These are phyloP conservation scores for Suaeda aralocaspica DNA, from an alignment of 148 eudicot genomes.

Conservation along the genomic window DNA sequence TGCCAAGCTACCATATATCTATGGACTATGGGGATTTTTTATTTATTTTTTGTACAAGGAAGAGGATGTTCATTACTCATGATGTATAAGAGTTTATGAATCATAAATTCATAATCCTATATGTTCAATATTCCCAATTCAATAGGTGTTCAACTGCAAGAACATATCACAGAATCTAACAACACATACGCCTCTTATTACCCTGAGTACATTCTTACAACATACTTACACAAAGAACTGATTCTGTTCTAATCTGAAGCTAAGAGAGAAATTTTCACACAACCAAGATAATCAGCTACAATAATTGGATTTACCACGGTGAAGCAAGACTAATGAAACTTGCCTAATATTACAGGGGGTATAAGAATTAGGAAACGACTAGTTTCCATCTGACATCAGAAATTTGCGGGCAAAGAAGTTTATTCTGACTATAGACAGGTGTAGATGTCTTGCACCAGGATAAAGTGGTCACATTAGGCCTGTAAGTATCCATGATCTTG, in stretches of 20 bases:
- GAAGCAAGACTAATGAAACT: not conserved
- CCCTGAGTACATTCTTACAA: slow-evolving; percentile 8
- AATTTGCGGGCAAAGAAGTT: not conserved
- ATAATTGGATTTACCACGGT: slow-evolving; percentile 2
- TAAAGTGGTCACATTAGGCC: slow-evolving; percentile 25
- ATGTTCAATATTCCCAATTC: too few relatives aligned
- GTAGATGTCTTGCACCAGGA: slow-evolving; percentile 4
- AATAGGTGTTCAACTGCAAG: not conserved
- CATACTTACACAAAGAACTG: slow-evolving; percentile 6
- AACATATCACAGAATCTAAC: not conserved
- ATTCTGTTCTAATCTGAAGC: not conserved
- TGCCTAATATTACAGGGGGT: slow-evolving; percentile 3
- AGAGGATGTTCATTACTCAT: too few relatives aligned
- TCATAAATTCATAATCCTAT: too few relatives aligned
- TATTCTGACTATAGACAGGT: slow-evolving; percentile 11
- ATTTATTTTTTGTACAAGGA: too few relatives aligned
- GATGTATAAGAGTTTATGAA: too few relatives aligned
- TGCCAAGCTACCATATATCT: too few relatives aligned
- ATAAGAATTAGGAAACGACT: slow-evolving; percentile 34
- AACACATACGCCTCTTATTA: not conserved
- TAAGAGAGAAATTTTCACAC: slow-evolving; percentile 6
- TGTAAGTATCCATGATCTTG: slow-evolving; percentile 68
- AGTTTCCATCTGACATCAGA: slow-evolving; percentile 19
- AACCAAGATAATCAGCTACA: slow-evolving; percentile 8
- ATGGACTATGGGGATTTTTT: too few relatives aligned